Evolutionary conservation across 1,139 yeast genomes (phyloP), one percentile per base, ranked within the genome.

Genomic region (Yamadazyma aaseri): DNA sequence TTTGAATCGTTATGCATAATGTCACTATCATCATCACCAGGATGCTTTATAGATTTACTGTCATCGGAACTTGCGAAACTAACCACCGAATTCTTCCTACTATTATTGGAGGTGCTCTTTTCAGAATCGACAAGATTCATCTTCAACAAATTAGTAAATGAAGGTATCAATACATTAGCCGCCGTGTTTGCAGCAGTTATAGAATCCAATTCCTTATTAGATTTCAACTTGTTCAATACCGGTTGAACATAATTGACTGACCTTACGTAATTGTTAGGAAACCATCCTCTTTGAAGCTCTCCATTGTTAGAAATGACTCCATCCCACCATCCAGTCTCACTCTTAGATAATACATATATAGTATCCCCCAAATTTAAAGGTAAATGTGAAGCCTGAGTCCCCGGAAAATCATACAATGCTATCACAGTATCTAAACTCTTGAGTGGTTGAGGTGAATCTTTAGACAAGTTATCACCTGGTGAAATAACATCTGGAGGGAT

Each of bases 271-370:
- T 72, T 71, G 35, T 69, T 70, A n/a, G 90, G 89, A 56, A 83
- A 80, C 92, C 92, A 83, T 41, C 92, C 92, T 48, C 90, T 63
- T 11, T 62, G 56, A 8, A 72, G 57, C 11, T 65, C 73, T 28
- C 75, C 75, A 17, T 49, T 53, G 17, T 49, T 54, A 5, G 60
- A 14, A 2, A 69, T 51, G 8, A 81, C 70, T 3, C 90, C 90
- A 52, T 83, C 92, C 86, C 89, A 81, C 94, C 94, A 84, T 2
- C 84, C 83, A 2, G 73, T 53, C 20, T 72, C 74, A 6, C 75
- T 63, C 41, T 78, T 79, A 10, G 71, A 53, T 10, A 76, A 53
- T 15, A 77, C 80, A 41, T 73, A 65, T 1, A 76, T 49, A 2
- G 78, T 65, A 40, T 75, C 81, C 15, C 79, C 81, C 5, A 71